A percentile compares a stretch with the other conserved stretches of the same genome.
These are phyloP conservation scores for Xanthoconium purpureum DNA, from an alignment of 768 basidiomycete species.

Conservation along the genomic window DNA sequence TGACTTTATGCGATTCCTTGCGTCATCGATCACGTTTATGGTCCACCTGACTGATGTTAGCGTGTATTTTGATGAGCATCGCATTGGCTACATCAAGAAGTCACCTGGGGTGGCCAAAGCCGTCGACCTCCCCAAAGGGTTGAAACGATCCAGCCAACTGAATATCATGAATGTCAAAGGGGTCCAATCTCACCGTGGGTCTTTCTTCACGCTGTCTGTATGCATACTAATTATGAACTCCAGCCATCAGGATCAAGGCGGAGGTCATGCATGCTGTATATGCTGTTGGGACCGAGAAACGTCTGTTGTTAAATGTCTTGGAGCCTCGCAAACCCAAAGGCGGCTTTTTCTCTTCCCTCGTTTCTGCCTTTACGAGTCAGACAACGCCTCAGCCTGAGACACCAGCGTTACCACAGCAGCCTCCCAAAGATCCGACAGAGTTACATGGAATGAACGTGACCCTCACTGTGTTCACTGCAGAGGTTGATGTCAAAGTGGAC, in stretches of 20 bases:
- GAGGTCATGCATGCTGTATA: slow-evolving; percentile 16
- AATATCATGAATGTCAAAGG: slow-evolving; percentile 68
- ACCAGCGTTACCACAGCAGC: slow-evolving; percentile 7
- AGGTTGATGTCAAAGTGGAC: not conserved
- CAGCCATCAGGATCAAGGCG: slow-evolving; percentile 38
- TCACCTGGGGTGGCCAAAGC: not conserved
- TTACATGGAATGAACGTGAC: slow-evolving; percentile 27
- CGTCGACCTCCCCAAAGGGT: slow-evolving; percentile 27
- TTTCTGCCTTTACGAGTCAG: slow-evolving; percentile 25
- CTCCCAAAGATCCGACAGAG: slow-evolving; percentile 24
- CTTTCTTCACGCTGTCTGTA: no score
- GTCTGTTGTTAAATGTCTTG: slow-evolving; percentile 36
- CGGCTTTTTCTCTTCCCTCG: slow-evolving; percentile 47
- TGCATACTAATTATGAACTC: not conserved
- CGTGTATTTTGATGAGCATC: slow-evolving; percentile 75
- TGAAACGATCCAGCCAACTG: slow-evolving; percentile 54
- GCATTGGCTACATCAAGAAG: slow-evolving; percentile 53
- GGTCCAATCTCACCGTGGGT: slow-evolving; percentile 63
- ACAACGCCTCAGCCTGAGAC: slow-evolving; percentile 12
- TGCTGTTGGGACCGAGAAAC: slow-evolving; percentile 35
- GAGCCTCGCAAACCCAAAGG: slow-evolving; percentile 31
- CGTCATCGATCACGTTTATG: slow-evolving; percentile 93
- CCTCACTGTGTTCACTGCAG: not conserved
- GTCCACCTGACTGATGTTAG: slow-evolving; percentile 65
- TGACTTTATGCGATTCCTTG: slow-evolving; percentile 86